A percentile compares a stretch with the other conserved stretches of the same genome.
These are phyloP conservation scores for Leishmania arabica DNA, from an alignment of 208 protist species.

Conservation along the genomic window DNA sequence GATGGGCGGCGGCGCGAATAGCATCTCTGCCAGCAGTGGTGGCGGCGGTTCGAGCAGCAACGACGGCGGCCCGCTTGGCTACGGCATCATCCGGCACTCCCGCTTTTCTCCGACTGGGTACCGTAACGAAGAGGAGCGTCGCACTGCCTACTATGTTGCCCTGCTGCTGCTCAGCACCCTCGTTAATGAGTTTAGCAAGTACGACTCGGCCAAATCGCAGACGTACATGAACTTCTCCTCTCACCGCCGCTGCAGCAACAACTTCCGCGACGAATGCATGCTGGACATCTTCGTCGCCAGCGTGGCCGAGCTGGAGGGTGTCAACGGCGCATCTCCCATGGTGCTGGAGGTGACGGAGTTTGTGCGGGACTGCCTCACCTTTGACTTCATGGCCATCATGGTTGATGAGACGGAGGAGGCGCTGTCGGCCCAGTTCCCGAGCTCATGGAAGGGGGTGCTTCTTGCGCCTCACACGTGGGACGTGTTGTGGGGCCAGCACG, in stretches of 20 bases:
- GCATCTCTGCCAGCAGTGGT: constrained; percentile 6
- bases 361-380: constrained; percentile 64
- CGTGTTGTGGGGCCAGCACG: constrained; percentile 78
- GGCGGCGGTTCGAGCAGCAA: background rate
- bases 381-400: constrained; percentile 87
- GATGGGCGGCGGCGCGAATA: background rate
- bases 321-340: constrained; percentile 31
- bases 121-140: constrained; percentile 23
- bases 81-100: constrained; percentile 21
- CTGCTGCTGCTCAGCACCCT: constrained; percentile 62
- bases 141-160: constrained; percentile 32
- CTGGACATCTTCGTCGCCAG: constrained; percentile 59
- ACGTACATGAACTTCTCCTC: constrained; percentile 75
- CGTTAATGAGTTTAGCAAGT: constrained; percentile 69
- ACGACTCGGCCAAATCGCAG: constrained; percentile 64
- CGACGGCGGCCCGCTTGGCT: constrained; percentile 10
- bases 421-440: constrained; percentile 71
- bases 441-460: constrained; percentile 64
- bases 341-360: constrained; percentile 52
- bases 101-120: constrained; percentile 13
- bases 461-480: constrained; percentile 48
- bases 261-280: constrained; percentile 74
- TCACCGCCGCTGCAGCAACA: constrained; percentile 80
- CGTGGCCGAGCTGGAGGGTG: constrained; percentile 46
- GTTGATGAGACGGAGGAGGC: constrained; percentile 86